phyloP scores from a whole-genome alignment of 345 rosid genomes.

The Eucalyptus globulus region DNA sequence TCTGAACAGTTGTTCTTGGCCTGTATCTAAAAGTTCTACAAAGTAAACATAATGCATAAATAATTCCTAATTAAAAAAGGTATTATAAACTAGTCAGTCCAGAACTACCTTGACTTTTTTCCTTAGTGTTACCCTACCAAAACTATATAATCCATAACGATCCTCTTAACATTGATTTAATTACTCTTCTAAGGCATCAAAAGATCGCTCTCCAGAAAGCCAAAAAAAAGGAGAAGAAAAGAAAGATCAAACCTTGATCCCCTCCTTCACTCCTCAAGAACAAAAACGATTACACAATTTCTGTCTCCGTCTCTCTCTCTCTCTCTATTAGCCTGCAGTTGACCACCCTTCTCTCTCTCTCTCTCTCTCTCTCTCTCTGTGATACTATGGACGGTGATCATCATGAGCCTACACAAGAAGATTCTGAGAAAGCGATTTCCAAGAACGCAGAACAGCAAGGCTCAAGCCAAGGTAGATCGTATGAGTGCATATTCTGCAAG shows the following conservation, averaged over 20 bases:
- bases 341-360: background rate
- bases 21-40: background rate
- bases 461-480: slow-evolving; percentile 29
- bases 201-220: background rate
- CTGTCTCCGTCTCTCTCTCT: background rate
- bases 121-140: background rate
- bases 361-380: background rate
- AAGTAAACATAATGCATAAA: background rate
- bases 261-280: background rate
- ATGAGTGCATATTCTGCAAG: slow-evolving; percentile 73
- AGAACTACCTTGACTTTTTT: background rate
- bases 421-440: background rate
- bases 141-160: background rate
- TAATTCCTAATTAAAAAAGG: background rate
- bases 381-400: background rate
- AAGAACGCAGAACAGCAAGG: background rate
- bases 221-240: background rate
- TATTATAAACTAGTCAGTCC: background rate
- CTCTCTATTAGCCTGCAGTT: background rate
- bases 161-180: background rate
- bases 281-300: background rate
- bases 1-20: background rate
- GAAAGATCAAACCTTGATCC: background rate
- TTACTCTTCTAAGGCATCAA: background rate
- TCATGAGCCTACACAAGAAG: background rate